Base-by-base conservation (phyloP, 148 eudicot species). In the Drosera capensis region DNA sequence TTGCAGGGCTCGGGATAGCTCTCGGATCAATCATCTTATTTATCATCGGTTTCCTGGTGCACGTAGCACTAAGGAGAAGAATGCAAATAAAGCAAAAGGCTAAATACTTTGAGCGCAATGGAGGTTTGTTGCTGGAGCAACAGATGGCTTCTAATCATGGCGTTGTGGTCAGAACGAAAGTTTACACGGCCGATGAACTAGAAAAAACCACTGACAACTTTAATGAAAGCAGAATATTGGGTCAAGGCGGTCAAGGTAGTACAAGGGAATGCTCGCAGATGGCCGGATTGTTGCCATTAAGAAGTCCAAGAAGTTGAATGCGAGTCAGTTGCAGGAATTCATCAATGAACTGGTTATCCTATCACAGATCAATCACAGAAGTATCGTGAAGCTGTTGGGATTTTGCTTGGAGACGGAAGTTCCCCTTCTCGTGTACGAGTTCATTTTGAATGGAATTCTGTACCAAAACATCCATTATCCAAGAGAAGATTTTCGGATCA, bases 171-270 rank as follows among this genome's bases (percentile, higher is more conserved):
- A 40, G 13, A 40, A 40, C 43, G 11, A 40, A 11, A n/a, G 4
- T 40, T 40, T 40, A 15, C 20, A 40, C 43, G 6, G 19, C 7
- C 43, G 19, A 16, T 3, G 43, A 40, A 11, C 22, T 40, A 40
- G 43, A 40, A 11, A 40, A n/a, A 40, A 22, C 43, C 20, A 40
- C 43, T 19, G 22, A 40, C 43, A 2, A n/a, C 43, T 40, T 40
- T 21, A 40, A 40, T 16, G 20, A 16, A 40, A 40, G 11, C 13
- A 40, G 43, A 16, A 16, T 40, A 40, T 21, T 40, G 7, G 43
- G 43, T 19, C 43, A 19, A n/a, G 43, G 43, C 15, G 43, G 43
- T 7, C 43, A 40, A 40, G 43, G 43, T 16, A 40, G 6, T 40
- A 40, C 22, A 40, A 40, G 11, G 43, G 43, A 3, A 40, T 40